Percentiles rank a stretch among this genome's conserved stretches.
phyloP scores from a whole-genome alignment of 2,329 filamentous ascomycete genomes.

The Ophiobolus disseminans region DNA sequence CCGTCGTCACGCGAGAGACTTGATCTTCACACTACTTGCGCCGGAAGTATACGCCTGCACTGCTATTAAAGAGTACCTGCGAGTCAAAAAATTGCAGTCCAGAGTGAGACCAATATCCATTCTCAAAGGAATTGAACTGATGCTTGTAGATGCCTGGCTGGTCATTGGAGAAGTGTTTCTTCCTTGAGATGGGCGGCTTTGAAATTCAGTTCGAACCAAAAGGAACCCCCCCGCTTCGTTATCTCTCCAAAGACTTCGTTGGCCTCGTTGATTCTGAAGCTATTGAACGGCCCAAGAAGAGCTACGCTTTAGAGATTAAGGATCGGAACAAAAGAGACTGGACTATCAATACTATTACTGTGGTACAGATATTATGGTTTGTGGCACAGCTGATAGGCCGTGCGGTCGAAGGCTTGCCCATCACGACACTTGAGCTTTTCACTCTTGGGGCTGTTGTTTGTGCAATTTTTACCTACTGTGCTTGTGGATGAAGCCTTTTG shows the following conservation, averaged over 20 bases:
- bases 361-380: conserved; percentile 17
- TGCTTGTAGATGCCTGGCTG: conserved; percentile 8
- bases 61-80: too few relatives aligned
- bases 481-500: conserved; percentile 23
- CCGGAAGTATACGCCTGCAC: too few relatives aligned
- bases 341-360: conserved; percentile 13
- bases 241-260: too few relatives aligned
- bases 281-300: not conserved
- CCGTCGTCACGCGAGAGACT: too few relatives aligned
- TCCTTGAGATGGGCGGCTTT: conserved; percentile 16
- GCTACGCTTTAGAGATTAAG: conserved; percentile 9
- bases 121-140: too few relatives aligned
- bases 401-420: conserved; percentile 8
- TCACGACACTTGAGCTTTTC: conserved; percentile 24
- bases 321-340: conserved; percentile 17
- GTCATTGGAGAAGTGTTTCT: conserved; percentile 13
- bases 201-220: not conserved
- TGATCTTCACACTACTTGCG: too few relatives aligned
- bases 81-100: too few relatives aligned
- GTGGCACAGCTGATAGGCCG: conserved; percentile 15
- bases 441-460: conserved; percentile 19
- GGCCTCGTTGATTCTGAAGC: not conserved
- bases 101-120: too few relatives aligned
- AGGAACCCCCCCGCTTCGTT: too few relatives aligned
- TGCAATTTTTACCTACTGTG: conserved; percentile 12